A percentile compares a stretch with the other conserved stretches of the same genome.
Evolutionary conservation across 2,329 filamentous ascomycete genomes (phyloP).

Genomic region (Domatiomyces globalis): DNA sequence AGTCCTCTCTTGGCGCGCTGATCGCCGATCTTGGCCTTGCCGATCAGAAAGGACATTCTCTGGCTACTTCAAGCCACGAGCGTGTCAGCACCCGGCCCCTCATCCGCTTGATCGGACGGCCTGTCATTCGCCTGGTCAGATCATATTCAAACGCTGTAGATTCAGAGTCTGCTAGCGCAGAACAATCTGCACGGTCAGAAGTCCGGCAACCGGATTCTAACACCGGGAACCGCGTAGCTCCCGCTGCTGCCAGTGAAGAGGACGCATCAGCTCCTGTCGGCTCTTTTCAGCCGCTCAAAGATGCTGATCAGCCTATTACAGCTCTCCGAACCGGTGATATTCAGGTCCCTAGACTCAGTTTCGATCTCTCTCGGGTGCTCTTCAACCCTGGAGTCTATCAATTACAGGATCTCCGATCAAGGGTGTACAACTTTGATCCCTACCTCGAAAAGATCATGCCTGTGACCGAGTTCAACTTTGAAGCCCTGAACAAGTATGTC

Average conservation of each 20-base stretch:
- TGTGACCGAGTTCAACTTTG: constrained; percentile 80
- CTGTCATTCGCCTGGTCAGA: neutral
- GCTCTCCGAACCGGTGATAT: neutral
- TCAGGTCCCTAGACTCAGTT: constrained; percentile 14
- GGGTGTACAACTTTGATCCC: constrained; percentile 93
- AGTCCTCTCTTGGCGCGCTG: neutral
- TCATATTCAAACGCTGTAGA: neutral
- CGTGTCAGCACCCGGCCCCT: neutral
- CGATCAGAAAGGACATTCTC: neutral
- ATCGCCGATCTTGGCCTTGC: neutral
- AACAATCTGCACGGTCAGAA: neutral
- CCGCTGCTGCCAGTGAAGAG: neutral
- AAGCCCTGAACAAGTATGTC: constrained; percentile 70
- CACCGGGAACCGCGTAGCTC: no score
- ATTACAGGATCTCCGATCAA: constrained; percentile 72
- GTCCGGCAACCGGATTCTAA: neutral
- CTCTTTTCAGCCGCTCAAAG: neutral
- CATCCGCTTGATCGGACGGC: neutral
- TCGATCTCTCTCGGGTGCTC: constrained; percentile 68
- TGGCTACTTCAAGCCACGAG: neutral
- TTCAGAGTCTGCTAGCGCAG: neutral
- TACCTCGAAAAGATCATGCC: constrained; percentile 91
- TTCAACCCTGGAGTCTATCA: constrained; percentile 93
- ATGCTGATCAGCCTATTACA: neutral
- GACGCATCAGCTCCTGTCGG: neutral